phyloP scores from a whole-genome alignment of 2,329 filamentous ascomycete genomes.

The Pochonia chlamydosporia region DNA sequence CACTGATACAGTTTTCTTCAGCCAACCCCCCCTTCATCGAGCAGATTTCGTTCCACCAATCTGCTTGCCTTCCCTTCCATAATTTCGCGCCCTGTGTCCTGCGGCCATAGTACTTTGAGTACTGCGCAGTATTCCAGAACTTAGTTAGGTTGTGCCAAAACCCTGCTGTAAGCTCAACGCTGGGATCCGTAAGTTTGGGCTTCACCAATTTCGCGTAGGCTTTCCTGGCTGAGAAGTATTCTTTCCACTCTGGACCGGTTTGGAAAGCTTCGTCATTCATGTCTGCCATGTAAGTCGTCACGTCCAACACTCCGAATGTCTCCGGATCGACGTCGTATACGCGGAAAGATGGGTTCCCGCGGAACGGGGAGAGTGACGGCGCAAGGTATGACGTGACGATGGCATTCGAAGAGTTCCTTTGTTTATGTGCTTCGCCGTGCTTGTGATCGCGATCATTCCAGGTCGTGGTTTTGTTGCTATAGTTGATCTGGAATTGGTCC shows the following conservation, averaged over 20 bases:
- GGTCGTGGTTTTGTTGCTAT: too few species aligned
- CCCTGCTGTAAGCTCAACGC: not conserved
- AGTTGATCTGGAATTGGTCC: conserved; percentile 50
- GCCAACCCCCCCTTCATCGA: conserved; percentile 43
- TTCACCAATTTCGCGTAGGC: not conserved
- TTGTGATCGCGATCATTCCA: too few species aligned
- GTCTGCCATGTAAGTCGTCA: not conserved
- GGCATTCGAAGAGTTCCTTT: conserved; percentile 35
- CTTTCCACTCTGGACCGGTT: not conserved
- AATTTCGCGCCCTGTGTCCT: conserved; percentile 30
- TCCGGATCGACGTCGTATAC: conserved; percentile 51
- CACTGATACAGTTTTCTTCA: conserved; percentile 42
- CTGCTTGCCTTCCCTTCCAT: conserved; percentile 33
- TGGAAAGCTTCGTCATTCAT: not conserved
- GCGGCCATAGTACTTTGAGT: not conserved
- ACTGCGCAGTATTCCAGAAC: not conserved
- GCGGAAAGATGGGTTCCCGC: conserved; percentile 49
- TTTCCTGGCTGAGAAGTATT: not conserved
- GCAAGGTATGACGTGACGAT: conserved; percentile 45
- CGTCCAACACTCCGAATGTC: conserved; percentile 33
- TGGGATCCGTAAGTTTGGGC: not conserved
- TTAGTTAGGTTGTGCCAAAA: not conserved
- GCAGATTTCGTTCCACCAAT: conserved; percentile 41
- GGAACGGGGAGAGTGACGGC: conserved; percentile 47
- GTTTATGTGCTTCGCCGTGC: too few species aligned